Base-by-base conservation (phyloP, 192 early-diverging fungal genomes). In the Gorgonomyces haynaldii region DNA sequence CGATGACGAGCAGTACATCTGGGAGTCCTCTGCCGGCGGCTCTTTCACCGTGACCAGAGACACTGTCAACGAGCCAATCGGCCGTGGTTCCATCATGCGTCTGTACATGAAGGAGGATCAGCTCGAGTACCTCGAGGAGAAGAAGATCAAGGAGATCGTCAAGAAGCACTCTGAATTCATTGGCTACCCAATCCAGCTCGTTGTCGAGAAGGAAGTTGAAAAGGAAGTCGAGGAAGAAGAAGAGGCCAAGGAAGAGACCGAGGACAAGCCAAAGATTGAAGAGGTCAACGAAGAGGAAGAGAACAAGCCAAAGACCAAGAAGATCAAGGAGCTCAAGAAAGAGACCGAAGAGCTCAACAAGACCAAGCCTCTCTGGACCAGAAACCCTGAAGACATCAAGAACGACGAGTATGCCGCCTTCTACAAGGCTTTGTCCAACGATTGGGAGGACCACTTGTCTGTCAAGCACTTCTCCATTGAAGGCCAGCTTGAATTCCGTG, bases 111-210 rank as follows among this genome's bases (percentile, higher is more conserved):
- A 99, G 85, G 96, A 99, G 71, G 93, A 96, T 69, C 88, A 89
- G 67, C 53, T 81, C 48, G 93, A 97, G 71, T 97, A 93, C 77
- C 84, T 97, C 56, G 92, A 97, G 76, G 92, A 96, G 82, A 88
- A 87, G 75, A 83, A 82, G 62, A 94, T 99, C 75, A 94, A 96
- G 81, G 93, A 97, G 62, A 85, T 96, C 50, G 85, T 99, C 72
- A 96, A 97, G 85, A 96, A 95, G 84, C 91, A 99, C 86, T 99
- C 96, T 56, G 94, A 97, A 66, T 99, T 97, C 74, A 99, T 99
- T 61, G 83, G 83, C 50, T 96, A 95, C 84, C 89, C 93, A 48
- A 99, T 99, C 72, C 79, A 95, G 66, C 86, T 99, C 41, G 71
- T 85, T 25, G 88, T 89, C 58, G 81, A 85, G 70, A 96, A 95